phyloP scores from a whole-genome alignment of 805 yeast species.

The Kodamaea lidongshanica region DNA sequence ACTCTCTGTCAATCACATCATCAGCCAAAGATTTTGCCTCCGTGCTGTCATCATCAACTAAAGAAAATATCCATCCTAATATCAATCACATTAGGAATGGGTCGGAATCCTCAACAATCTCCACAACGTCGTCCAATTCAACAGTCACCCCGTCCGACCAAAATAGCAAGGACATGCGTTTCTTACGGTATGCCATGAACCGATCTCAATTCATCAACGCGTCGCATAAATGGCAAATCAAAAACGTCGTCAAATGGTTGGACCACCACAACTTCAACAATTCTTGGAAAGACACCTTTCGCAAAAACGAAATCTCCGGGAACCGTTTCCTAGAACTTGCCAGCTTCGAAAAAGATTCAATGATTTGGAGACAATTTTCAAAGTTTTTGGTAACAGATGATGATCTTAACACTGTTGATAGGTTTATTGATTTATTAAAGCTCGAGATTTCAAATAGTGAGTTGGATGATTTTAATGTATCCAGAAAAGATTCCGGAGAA shows the following conservation, averaged over 20 bases:
- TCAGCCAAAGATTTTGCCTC: no score
- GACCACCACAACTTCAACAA: conserved; percentile 61
- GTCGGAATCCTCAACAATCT: conserved; percentile 31
- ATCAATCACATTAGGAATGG: conserved; percentile 28
- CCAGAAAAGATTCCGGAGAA: conserved; percentile 16
- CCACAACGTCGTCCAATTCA: conserved; percentile 26
- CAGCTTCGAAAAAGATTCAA: conserved; percentile 50
- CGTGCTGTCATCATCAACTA: no score
- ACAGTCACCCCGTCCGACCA: conserved; percentile 23
- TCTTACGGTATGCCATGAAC: conserved; percentile 38
- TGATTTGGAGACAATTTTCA: conserved; percentile 42
- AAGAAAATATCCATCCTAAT: neutral
- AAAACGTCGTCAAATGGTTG: conserved; percentile 65
- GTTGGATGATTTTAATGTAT: conserved; percentile 7
- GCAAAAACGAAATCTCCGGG: conserved; percentile 51
- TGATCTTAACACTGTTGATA: conserved; percentile 46
- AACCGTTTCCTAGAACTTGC: conserved; percentile 59
- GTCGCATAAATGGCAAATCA: conserved; percentile 65
- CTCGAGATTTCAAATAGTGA: conserved; percentile 11
- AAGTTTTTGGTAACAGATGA: conserved; percentile 33
- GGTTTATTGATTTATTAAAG: conserved; percentile 49
- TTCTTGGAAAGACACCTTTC: conserved; percentile 67
- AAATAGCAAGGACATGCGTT: conserved; percentile 33
- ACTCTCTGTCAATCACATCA: no score
- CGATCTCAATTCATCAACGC: conserved; percentile 21